A percentile compares a stretch with the other conserved stretches of the same genome.
phyloP scores from a whole-genome alignment of 2,329 filamentous ascomycete genomes.

The Cladosporium sp. region DNA sequence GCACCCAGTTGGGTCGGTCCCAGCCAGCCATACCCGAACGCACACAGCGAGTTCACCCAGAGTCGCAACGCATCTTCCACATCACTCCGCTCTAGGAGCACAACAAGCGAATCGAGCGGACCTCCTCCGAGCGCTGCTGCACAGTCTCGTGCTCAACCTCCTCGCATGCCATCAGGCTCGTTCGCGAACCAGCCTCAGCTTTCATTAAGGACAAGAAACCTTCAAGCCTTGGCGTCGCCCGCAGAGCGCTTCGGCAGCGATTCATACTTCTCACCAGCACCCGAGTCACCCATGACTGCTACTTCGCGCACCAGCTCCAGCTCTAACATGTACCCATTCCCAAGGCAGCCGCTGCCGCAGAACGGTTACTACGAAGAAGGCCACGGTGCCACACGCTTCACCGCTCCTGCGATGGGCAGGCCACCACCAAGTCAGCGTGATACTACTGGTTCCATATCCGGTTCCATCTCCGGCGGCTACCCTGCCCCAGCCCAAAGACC shows the following conservation, averaged over 20 bases:
- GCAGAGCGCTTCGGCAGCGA: constrained; percentile 60
- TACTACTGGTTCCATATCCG: constrained; percentile 48
- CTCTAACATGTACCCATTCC: constrained; percentile 76
- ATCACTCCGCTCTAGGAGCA: constrained; percentile 74
- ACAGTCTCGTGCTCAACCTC: constrained; percentile 60
- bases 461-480: constrained; percentile 60
- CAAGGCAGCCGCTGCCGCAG: constrained; percentile 68
- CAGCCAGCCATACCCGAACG: constrained; percentile 13
- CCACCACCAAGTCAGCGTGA: constrained; percentile 70
- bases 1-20: constrained; percentile 24
- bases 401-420: constrained; percentile 81
- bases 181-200: constrained; percentile 52
- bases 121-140: constrained; percentile 52
- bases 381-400: constrained; percentile 61
- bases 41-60: constrained; percentile 49
- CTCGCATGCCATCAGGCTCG: constrained; percentile 70
- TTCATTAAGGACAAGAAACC: constrained; percentile 67
- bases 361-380: constrained; percentile 69
- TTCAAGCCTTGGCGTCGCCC: constrained; percentile 59
- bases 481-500: constrained; percentile 48
- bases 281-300: constrained; percentile 67
- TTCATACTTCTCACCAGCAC: constrained; percentile 90
- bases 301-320: constrained; percentile 72
- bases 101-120: constrained; percentile 67
- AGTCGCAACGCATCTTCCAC: constrained; percentile 72